Conservation (phyloP, 2,329 filamentous ascomycete species). For the Beauveria scarabaeidicola region DNA sequence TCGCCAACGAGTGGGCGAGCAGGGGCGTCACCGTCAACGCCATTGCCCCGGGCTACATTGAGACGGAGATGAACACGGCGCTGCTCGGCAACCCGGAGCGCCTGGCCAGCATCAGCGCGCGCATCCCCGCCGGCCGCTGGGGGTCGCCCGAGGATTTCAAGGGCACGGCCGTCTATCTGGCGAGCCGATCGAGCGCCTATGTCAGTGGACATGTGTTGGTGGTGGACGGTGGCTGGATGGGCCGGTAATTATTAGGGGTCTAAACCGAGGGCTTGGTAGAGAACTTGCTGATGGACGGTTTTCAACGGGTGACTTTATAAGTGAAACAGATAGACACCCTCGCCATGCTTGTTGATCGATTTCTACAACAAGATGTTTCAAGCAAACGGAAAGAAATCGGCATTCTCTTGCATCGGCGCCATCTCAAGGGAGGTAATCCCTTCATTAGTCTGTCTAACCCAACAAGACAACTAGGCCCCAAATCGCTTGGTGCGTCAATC, state of each 20-base stretch:
- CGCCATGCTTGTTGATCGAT: neutral
- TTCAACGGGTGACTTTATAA: neutral
- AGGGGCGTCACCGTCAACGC: conserved; percentile 78
- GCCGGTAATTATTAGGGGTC: conserved; percentile 42
- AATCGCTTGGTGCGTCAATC: neutral
- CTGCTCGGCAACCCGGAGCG: conserved; percentile 64
- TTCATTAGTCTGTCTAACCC: no score
- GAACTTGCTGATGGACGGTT: neutral
- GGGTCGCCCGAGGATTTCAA: conserved; percentile 81
- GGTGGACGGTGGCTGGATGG: conserved; percentile 93
- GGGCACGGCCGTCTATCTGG: conserved; percentile 69
- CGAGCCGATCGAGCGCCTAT: conserved; percentile 68
- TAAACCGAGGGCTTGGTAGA: neutral
- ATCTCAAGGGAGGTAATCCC: no score
- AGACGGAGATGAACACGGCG: conserved; percentile 89
- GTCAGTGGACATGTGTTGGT: conserved; percentile 74
- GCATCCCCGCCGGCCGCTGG: conserved; percentile 82
- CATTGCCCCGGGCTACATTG: conserved; percentile 83
- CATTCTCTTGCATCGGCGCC: no score
- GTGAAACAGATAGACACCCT: no score
- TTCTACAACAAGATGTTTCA: no score
- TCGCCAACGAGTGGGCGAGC: conserved; percentile 80
- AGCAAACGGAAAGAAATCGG: no score
- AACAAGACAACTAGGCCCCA: no score
- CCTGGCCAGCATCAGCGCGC: conserved; percentile 62